Evolutionary conservation across 1,284 basidiomycete species (phyloP).

Genomic region (Trichosporon sp.): DNA sequence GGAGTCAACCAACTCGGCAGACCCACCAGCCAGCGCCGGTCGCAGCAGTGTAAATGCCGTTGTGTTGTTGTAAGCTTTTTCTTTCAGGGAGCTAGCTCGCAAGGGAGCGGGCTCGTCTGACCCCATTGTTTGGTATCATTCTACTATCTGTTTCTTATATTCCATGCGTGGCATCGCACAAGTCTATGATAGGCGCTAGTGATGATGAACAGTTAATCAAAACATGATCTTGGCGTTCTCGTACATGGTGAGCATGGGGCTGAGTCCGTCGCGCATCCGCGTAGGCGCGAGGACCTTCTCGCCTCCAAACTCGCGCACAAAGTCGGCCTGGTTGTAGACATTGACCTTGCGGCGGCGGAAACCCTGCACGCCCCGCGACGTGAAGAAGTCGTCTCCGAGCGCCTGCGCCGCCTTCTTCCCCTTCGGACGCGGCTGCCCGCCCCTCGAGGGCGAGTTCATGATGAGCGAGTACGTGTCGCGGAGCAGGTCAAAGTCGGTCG

Average conservation of each 20-base stretch:
- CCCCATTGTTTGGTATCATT: background rate
- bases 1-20: no score
- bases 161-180: background rate
- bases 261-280: constrained; percentile 48
- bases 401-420: constrained; percentile 19
- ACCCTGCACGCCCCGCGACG: constrained; percentile 41
- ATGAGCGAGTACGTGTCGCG: constrained; percentile 84
- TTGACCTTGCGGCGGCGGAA: constrained; percentile 47
- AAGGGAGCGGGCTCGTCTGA: background rate
- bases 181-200: constrained; percentile 1
- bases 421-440: constrained; percentile 22
- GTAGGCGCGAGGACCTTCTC: constrained; percentile 41
- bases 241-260: constrained; percentile 55
- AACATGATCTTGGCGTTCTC: constrained; percentile 57
- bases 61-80: background rate
- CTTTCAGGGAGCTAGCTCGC: background rate
- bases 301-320: constrained; percentile 48
- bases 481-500: constrained; percentile 83
- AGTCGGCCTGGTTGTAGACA: constrained; percentile 54
- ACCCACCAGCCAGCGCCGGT: background rate
- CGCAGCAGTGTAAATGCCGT: background rate
- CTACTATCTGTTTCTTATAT: background rate
- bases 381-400: constrained; percentile 39
- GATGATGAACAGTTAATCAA: constrained; percentile 26
- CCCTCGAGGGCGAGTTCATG: constrained; percentile 58